phyloP scores from a whole-genome alignment of 2,329 filamentous ascomycete genomes.

The Tolypocladium cylindrosporum region DNA sequence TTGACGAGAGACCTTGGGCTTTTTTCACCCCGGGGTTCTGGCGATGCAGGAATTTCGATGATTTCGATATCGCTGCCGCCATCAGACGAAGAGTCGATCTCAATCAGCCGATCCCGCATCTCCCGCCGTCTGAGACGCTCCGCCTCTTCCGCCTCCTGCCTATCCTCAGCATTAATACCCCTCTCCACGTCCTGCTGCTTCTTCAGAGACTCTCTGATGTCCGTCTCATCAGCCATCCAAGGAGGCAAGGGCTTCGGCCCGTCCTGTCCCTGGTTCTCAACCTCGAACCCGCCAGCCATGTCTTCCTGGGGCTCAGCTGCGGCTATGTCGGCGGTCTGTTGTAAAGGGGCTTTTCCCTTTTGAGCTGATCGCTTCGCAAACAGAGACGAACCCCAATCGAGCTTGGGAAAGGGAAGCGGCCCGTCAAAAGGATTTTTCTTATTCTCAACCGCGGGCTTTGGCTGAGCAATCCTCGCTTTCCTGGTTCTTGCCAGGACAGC shows the following conservation, averaged over 20 bases:
- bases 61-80: slow-evolving; percentile 48
- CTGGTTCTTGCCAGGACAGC: slow-evolving; percentile 65
- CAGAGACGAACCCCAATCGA: slow-evolving; percentile 57
- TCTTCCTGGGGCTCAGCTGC: slow-evolving; percentile 32
- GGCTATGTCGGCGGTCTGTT: slow-evolving; percentile 11
- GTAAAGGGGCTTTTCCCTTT: slow-evolving; percentile 10
- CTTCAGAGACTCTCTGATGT: slow-evolving; percentile 54
- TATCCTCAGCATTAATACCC: slow-evolving; percentile 55
- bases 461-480: slow-evolving; percentile 38
- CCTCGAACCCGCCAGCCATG: slow-evolving; percentile 57
- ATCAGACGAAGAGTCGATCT: slow-evolving; percentile 53
- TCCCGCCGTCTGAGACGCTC: slow-evolving; percentile 33
- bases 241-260: slow-evolving; percentile 57
- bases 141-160: slow-evolving; percentile 46
- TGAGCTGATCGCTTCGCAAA: slow-evolving; percentile 33
- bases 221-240: slow-evolving; percentile 58
- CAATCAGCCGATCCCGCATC: slow-evolving; percentile 41
- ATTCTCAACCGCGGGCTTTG: slow-evolving; percentile 33
- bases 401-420: slow-evolving; percentile 82
- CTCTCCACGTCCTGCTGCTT: slow-evolving; percentile 46
- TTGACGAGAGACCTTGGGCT: not conserved
- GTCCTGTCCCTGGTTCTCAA: slow-evolving; percentile 30
- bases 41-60: slow-evolving; percentile 34
- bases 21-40: slow-evolving; percentile 10
- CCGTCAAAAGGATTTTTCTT: slow-evolving; percentile 60